Evolutionary conservation across 2,329 filamentous ascomycete genomes (phyloP).

Genomic region (Cryphonectria japonica): DNA sequence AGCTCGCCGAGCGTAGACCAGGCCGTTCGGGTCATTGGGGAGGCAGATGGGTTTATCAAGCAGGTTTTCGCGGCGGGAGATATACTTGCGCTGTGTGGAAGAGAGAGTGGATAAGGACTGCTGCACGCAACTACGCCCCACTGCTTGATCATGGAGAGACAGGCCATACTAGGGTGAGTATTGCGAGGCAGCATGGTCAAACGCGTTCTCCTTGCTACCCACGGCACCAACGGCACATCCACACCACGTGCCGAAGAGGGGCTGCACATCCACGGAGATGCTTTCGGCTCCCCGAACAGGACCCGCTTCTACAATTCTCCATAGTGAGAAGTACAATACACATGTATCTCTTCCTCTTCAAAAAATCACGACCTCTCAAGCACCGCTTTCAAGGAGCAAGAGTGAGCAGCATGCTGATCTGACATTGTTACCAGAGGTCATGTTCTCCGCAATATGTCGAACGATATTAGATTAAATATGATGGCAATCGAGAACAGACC

Average conservation of each 20-base stretch:
- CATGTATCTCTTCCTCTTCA: no score
- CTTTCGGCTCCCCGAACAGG: no score
- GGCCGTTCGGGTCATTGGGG: slow-evolving; percentile 49
- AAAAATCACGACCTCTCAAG: no score
- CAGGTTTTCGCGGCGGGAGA: slow-evolving; percentile 37
- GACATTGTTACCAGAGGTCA: not conserved
- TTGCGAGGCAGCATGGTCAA: not conserved
- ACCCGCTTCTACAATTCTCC: no score
- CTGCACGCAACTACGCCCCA: not conserved
- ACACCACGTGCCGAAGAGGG: not conserved
- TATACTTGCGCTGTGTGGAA: slow-evolving; percentile 20
- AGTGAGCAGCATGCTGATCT: not conserved
- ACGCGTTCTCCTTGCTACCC: not conserved
- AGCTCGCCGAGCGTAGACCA: slow-evolving; percentile 52
- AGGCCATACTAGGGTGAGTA: not conserved
- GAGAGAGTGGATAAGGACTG: not conserved
- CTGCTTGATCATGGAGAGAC: not conserved
- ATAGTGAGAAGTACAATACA: no score
- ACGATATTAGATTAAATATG: not conserved
- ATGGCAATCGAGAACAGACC: not conserved
- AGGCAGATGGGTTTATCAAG: slow-evolving; percentile 48
- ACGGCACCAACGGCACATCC: not conserved
- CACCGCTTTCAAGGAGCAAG: no score
- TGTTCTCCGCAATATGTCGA: not conserved
- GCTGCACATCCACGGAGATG: no score